Percentiles rank a stretch among this genome's conserved stretches.
phyloP scores from a whole-genome alignment of 345 rosid species.

The Eucalyptus tenuipes region DNA sequence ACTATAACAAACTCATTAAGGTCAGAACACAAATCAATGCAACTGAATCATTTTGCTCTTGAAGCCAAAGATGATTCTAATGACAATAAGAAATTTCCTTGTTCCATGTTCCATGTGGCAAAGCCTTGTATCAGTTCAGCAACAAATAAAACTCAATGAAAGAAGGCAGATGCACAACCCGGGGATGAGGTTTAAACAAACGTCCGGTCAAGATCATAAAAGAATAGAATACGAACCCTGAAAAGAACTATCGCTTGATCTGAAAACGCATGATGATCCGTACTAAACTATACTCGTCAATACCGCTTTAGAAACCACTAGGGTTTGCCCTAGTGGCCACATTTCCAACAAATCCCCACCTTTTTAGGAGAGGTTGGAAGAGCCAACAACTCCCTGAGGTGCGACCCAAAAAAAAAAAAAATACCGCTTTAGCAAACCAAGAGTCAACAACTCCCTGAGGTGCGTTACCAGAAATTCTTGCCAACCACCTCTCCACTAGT shows the following conservation, averaged over 20 bases:
- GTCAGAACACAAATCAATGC: background rate
- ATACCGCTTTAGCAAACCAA: conserved; percentile 38
- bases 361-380: too few species aligned
- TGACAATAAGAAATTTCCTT: background rate
- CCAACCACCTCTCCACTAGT: conserved; percentile 57
- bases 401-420: too few species aligned
- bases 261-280: conserved; percentile 54
- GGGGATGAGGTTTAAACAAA: background rate
- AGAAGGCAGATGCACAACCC: background rate
- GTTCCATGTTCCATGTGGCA: background rate
- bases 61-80: background rate
- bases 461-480: background rate
- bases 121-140: background rate
- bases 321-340: too few species aligned
- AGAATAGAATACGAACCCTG: background rate
- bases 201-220: background rate
- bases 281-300: conserved; percentile 14
- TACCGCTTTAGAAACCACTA: conserved; percentile 15
- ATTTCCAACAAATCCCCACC: too few species aligned
- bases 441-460: conserved; percentile 22
- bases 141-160: background rate
- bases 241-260: background rate
- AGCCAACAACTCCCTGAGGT: too few species aligned
- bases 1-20: background rate
- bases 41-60: background rate